Base-by-base conservation (phyloP, 768 basidiomycete species). In the Macrolepiota dolichaula region DNA sequence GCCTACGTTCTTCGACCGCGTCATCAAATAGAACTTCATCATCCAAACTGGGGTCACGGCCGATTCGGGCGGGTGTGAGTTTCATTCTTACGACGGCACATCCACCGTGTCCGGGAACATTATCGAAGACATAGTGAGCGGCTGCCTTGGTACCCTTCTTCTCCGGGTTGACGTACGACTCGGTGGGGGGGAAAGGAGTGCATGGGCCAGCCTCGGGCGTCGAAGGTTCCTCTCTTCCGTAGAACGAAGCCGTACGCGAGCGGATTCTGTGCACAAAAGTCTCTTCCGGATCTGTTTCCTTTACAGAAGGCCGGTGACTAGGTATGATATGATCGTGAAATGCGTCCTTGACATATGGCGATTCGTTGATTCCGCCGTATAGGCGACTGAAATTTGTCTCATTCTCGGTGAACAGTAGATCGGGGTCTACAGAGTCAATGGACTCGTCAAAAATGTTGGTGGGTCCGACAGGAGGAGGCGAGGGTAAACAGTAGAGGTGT, bases 291-390 rank as follows among this genome's bases (percentile, higher is more conserved):
- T 74, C 70, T 0, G 74, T 76, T 19, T 84, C 79, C 2, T 79
- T 74, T 15, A 69, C 73, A 67, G 77, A 76, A 4, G 90, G 90
- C 44, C 92, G 87, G 73, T 98, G 96, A 4, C 80, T 81, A 1
- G 87, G 86, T 65, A 99, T 88, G 72, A 99, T 93, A 72, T 98
- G 93, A 73, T 99, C 96, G 68, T 99, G 96, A 80, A 99, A 99
- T 11, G 91, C 96, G 70, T 99, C 97, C 76, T 99, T 99, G 69
- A 92, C 91, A 69, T 88, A 95, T 2, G 84, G 81, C 0, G 87
- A 86, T 55, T 83, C 79, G 77, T 99, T 99, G 65, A 87, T 78
- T 6, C 92, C 95, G 22, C 88, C 90, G 71, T 98, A 99, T 25
- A 99, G 80, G 57, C 97, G 85, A 69, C 82, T 81, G 72, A 89